Base-by-base conservation (phyloP, 2,329 filamentous ascomycete genomes). In the Calonectria crousiana region DNA sequence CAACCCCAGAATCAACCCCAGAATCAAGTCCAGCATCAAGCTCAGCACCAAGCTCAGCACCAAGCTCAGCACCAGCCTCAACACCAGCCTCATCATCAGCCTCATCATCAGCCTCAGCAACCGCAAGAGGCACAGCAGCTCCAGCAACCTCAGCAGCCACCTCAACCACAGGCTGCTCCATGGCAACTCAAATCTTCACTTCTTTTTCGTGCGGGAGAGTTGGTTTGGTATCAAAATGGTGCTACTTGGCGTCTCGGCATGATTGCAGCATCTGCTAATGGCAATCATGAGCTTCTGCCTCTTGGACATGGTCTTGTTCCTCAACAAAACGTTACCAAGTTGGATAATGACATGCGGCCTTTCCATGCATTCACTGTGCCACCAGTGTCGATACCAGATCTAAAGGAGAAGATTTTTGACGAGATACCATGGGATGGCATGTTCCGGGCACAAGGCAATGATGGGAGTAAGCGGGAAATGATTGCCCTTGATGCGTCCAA, bases 311-410 rank as follows among this genome's bases (percentile, higher is more conserved):
- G 80, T 36, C 72, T 84, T 9, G 83, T 86, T 8, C 83, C 79
- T 23, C 84, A 87, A 58, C 82, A 83, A 34, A 81, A 83, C 26
- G 83, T 88, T 6, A 76, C 79, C 41, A 89, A 88, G 73, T 62
- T 78, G 0, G 84, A 86, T 58, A 78, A 76, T 6, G 86, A 88
- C 23, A 84, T 89, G 77, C 85, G 88, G 3, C 88, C 88, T 1
- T 90, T 89, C 75, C 84, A 89, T 49, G 88, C 88, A 14, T 90
- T 89, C 72, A 89, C 86, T 14, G 88, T 90, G 1, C 88, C 88
- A 0, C 82, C 83, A 2, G 84, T 89, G 11, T 80, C 80, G 14
- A 78, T 87, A 13, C 77, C 84, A 0, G 84, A 86, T 5, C 78
- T 89, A 8, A 84, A 83, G 70, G 83, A 84, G 23, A 84, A 84